A percentile compares a stretch with the other conserved stretches of the same genome.
Evolutionary conservation across 2,329 filamentous ascomycete species (phyloP).

Genomic region (Westerdykella ornata): DNA sequence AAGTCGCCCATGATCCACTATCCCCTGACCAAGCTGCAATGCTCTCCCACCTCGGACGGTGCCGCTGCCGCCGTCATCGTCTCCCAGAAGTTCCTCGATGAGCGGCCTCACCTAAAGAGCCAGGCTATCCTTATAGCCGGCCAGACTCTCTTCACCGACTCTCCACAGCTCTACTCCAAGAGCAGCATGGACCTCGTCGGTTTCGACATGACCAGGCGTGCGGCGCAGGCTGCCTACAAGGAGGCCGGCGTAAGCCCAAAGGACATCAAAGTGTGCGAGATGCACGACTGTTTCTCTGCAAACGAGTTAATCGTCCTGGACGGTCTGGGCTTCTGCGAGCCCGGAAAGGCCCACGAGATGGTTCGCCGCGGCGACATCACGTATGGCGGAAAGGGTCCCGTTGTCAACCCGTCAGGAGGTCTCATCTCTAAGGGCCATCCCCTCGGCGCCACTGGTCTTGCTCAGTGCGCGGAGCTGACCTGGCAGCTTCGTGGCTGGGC

Average conservation of each 20-base stretch:
- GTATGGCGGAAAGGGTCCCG: conserved; percentile 64
- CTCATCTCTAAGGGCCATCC: conserved; percentile 94
- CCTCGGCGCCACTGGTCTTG: conserved; percentile 82
- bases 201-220: conserved; percentile 72
- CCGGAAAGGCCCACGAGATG: conserved; percentile 84
- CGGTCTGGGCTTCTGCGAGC: conserved; percentile 67
- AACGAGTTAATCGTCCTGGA: conserved; percentile 90
- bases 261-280: conserved; percentile 77
- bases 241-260: conserved; percentile 62
- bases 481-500: conserved; percentile 96
- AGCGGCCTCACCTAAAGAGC: conserved; percentile 68
- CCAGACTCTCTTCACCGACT: conserved; percentile 76
- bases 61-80: conserved; percentile 83
- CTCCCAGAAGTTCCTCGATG: conserved; percentile 79
- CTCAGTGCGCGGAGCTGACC: conserved; percentile 87
- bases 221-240: conserved; percentile 59
- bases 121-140: conserved; percentile 85
- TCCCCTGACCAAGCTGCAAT: conserved; percentile 90
- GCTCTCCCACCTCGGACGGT: conserved; percentile 90
- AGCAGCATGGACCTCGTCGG: conserved; percentile 84
- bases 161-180: conserved; percentile 67
- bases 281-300: conserved; percentile 94
- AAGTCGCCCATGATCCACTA: conserved; percentile 68
- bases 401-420: conserved; percentile 89
- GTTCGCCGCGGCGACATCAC: conserved; percentile 83